Base-by-base conservation (phyloP, 495 filamentous ascomycete genomes). In the Aspergillus coremiiformis region DNA sequence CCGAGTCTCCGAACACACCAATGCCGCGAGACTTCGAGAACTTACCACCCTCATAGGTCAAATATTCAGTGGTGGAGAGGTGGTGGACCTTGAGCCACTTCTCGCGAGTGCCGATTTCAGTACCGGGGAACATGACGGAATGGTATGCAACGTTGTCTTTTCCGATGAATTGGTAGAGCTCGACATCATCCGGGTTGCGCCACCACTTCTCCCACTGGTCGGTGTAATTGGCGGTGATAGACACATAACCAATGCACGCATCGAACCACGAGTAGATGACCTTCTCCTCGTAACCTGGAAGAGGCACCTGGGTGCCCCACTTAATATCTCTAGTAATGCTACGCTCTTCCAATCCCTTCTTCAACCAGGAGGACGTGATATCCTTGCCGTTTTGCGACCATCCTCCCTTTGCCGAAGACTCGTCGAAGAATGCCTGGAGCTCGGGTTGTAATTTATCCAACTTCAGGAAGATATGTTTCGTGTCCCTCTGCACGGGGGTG, bases 211-310 rank as follows among this genome's bases (percentile, higher is more conserved):
- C 84, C 93, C 93, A 98, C 46, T 95, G 64, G 22, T 87, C 76
- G 5, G 90, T 96, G 66, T 93, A 96, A 57, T 84, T 90, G 49
- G 88, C 89, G 6, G 93, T 97, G 56, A 98, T 98, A 0, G 90
- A 95, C 5, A 88, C 82, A 64, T 98, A 98, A 9, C 93, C 93
- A 54, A 96, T 95, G 67, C 90, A 95, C 32, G 93, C 93, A 67
- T 98, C 93, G 59, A 98, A 98, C 93, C 93, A 98, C 33, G 95
- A 90, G 58, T 98, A 98, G 54, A 97, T 78, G 52, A 95, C 90
- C 75, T 94, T 94, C 51, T 85, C 76, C 51, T 84, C 84, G 43
- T 84, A 92, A 9, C 76, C 81, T 14, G 74, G 67, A 20, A 69
- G 62, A 30, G 87, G 84, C 12, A 89, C 78, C 8, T 83, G 78